These are phyloP conservation scores for Henningerozyma blattae DNA, from an alignment of 805 yeast genomes.

Conservation along the genomic window DNA sequence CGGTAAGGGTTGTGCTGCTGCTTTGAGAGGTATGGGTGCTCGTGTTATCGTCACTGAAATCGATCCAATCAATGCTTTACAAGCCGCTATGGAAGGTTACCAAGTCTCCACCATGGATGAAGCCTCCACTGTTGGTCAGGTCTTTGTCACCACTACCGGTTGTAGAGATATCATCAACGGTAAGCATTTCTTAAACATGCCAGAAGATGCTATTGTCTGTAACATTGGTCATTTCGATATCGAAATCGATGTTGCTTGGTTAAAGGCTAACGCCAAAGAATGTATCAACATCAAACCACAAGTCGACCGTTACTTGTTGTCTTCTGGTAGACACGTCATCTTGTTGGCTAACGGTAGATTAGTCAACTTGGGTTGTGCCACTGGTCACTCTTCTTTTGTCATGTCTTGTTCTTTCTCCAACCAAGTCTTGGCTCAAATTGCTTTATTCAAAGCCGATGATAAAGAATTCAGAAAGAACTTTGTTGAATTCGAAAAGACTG, in stretches of 20 bases:
- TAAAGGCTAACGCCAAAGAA: slow-evolving; percentile 84
- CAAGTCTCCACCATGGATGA: slow-evolving; percentile 93
- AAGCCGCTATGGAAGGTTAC: slow-evolving; percentile 98
- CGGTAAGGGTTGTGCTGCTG: slow-evolving; percentile 99
- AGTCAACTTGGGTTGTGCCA: slow-evolving; percentile 98
- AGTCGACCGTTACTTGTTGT: slow-evolving; percentile 91
- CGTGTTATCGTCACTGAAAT: slow-evolving; percentile 94
- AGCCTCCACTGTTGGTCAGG: slow-evolving; percentile 87
- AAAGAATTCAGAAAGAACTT: slow-evolving; percentile 60
- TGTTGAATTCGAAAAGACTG: slow-evolving; percentile 86
- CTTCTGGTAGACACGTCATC: slow-evolving; percentile 85
- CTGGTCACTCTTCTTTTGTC: slow-evolving; percentile 98
- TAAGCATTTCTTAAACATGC: slow-evolving; percentile 81
- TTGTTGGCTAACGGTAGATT: slow-evolving; percentile 98
- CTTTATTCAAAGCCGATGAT: slow-evolving; percentile 84
- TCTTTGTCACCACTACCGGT: slow-evolving; percentile 98
- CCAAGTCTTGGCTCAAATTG: slow-evolving; percentile 98
- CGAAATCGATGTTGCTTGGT: slow-evolving; percentile 98
- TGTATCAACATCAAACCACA: slow-evolving; percentile 97
- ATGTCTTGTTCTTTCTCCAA: slow-evolving; percentile 99
- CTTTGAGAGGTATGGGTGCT: slow-evolving; percentile 98
- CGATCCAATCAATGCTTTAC: slow-evolving; percentile 98
- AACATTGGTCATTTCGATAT: slow-evolving; percentile 99
- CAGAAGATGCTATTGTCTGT: slow-evolving; percentile 98
- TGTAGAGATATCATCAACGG: slow-evolving; percentile 96